Percentiles rank a stretch among this genome's conserved stretches.
Evolutionary conservation across 2,329 filamentous ascomycete genomes (phyloP).

Genomic region (Botrytis byssoidea): DNA sequence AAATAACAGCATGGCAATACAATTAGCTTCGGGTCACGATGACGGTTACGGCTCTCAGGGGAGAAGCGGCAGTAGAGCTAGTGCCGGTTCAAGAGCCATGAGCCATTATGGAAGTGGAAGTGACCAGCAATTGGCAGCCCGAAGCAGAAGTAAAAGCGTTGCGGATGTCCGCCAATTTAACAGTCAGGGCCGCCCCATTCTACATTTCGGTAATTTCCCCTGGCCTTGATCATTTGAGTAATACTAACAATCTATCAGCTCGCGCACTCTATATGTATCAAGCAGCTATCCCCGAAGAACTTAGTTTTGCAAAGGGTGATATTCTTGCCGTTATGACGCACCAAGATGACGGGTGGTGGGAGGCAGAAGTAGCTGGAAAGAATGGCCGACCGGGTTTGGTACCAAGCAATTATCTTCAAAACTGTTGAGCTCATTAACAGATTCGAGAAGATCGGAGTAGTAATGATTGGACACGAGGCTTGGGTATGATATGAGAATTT

Average conservation of each 20-base stretch:
- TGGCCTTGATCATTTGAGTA: neutral
- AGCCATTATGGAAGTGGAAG: slow-evolving; percentile 50
- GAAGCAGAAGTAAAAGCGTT: slow-evolving; percentile 74
- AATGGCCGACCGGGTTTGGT: slow-evolving; percentile 61
- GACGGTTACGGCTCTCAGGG: slow-evolving; percentile 59
- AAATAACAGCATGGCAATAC: slow-evolving; percentile 58
- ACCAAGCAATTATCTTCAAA: slow-evolving; percentile 63
- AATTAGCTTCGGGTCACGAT: slow-evolving; percentile 56
- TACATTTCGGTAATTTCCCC: slow-evolving; percentile 82
- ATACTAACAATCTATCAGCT: slow-evolving; percentile 53
- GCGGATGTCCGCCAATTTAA: slow-evolving; percentile 82
- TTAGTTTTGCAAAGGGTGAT: slow-evolving; percentile 90
- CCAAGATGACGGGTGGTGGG: slow-evolving; percentile 99
- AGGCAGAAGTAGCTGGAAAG: slow-evolving; percentile 82
- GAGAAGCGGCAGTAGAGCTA: slow-evolving; percentile 49
- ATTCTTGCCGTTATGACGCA: slow-evolving; percentile 82
- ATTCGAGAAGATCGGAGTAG: neutral
- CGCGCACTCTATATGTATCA: slow-evolving; percentile 92
- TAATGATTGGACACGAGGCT: neutral
- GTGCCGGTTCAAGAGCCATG: slow-evolving; percentile 49
- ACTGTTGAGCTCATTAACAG: slow-evolving; percentile 30
- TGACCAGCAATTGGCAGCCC: slow-evolving; percentile 42
- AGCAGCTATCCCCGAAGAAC: slow-evolving; percentile 91
- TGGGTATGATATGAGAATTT: slow-evolving; percentile 5
- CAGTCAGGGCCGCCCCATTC: slow-evolving; percentile 78